phyloP scores from a whole-genome alignment of 805 yeast genomes.

The Cyberlindnera maritima region DNA sequence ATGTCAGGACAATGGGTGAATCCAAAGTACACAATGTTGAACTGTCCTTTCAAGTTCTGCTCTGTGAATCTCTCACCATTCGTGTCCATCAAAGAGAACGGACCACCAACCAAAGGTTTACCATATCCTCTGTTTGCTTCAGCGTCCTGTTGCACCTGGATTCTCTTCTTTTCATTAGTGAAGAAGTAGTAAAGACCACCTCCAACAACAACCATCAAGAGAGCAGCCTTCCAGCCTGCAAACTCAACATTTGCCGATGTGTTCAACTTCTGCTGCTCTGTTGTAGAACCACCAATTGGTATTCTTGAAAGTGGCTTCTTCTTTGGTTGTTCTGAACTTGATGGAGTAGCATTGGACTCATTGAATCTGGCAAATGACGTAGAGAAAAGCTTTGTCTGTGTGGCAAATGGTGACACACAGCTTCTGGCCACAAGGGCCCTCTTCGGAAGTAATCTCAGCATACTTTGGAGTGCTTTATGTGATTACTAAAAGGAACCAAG shows the following conservation, averaged over 20 bases:
- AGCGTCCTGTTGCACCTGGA: conserved; percentile 73
- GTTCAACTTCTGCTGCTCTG: conserved; percentile 31
- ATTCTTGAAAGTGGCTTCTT: conserved; percentile 73
- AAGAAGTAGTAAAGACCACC: conserved; percentile 71
- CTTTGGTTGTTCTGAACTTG: conserved; percentile 10
- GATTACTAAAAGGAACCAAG: background rate
- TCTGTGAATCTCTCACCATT: conserved; percentile 75
- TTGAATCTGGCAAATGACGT: conserved; percentile 18
- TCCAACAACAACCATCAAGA: conserved; percentile 65
- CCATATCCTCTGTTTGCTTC: conserved; percentile 88
- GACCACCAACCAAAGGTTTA: conserved; percentile 90
- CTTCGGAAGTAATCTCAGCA: conserved; percentile 14
- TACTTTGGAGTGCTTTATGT: background rate
- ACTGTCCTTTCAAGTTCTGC: conserved; percentile 70
- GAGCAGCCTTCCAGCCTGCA: conserved; percentile 82
- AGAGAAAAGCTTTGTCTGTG: conserved; percentile 14
- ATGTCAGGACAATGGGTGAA: conserved; percentile 98
- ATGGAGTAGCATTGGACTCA: conserved; percentile 7
- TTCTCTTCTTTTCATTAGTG: conserved; percentile 69
- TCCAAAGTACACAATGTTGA: conserved; percentile 89
- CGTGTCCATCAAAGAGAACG: conserved; percentile 69
- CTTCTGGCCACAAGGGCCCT: conserved; percentile 4
- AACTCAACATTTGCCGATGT: conserved; percentile 57
- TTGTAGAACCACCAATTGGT: conserved; percentile 62
- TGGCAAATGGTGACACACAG: background rate